Evolutionary conservation across 129 eudicot genomes (phyloP), one percentile per base, ranked within the genome.

Genomic region (Flaveria linearis): DNA sequence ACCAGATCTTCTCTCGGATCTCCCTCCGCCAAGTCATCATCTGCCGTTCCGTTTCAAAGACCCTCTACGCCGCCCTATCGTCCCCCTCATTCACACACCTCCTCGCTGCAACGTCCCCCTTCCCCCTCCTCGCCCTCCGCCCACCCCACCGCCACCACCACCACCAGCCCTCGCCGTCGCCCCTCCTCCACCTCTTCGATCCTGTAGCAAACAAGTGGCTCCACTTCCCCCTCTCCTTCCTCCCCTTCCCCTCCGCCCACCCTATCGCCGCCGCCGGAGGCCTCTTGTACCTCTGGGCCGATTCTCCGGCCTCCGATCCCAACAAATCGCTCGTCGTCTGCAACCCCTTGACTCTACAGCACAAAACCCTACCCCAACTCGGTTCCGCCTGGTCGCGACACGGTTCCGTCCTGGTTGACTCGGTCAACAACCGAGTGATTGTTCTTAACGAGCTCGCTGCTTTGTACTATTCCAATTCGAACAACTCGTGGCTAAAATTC

Each of bases 361-460:
- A 18, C 74, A 79, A 82, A 64, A 69, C 82, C 72, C 85, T 93
- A 0, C 98, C 98, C 7, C 97, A 82, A 46, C 87, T 94, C 55
- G 98, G 98, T 64, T 94, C 98, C 2, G 98, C 98, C 28, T 94
- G 98, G 98, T 90, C 96, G 12, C 85, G 88, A 20, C 98, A 94
- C 62, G 98, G 98, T 9, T 88, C 97, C 0, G 98, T 94, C 7
- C 42, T 94, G 0, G 89, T 91, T 1, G 97, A 93, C 55, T 52
- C 88, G 0, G 84, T 71, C 0, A 69, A 79, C 49, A 76, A 82
- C 53, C 72, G 76, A 7, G 96, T 94, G 17, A 80, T 94, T 14
- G 93, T 94, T 7, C 82, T 94, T 5, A 90, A 93, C 51, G 98
- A 94, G 43, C 87, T 94, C 9, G 98, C 97, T 2, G 84, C 88